phyloP scores from a whole-genome alignment of 805 yeast species.

The Barnettozyma pratensis region DNA sequence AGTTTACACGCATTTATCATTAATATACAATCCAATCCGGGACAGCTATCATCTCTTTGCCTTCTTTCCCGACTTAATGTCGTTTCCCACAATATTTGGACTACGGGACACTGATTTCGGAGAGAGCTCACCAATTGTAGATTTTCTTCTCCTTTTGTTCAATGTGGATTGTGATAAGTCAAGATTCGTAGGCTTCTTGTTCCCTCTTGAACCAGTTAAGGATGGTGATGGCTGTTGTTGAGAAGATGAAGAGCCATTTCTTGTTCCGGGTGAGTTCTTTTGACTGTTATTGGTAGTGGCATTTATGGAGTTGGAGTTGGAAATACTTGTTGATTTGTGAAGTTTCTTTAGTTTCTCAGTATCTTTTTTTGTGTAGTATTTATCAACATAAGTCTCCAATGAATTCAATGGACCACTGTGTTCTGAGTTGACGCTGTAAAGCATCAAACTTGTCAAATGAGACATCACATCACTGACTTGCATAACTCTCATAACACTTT shows the following conservation, averaged over 20 bases:
- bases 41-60: not conserved
- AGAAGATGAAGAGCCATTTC: not conserved
- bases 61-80: not conserved
- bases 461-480: conserved; percentile 80
- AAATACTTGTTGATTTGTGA: not conserved
- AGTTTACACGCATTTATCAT: no score
- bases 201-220: not conserved
- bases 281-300: not conserved
- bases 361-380: conserved; percentile 7
- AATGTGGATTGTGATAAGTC: conserved; percentile 31
- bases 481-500: conserved; percentile 60
- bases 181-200: conserved; percentile 18
- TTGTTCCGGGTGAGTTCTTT: conserved; percentile 4
- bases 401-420: conserved; percentile 52
- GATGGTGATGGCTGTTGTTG: not conserved
- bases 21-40: not conserved
- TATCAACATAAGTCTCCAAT: conserved; percentile 36
- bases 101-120: conserved; percentile 16
- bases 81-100: not conserved
- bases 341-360: not conserved
- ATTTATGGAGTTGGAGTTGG: not conserved
- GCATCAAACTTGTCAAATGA: conserved; percentile 59
- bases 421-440: conserved; percentile 43
- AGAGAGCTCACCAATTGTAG: conserved; percentile 20
- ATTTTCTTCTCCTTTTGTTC: conserved; percentile 30